phyloP scores from a whole-genome alignment of 2,329 filamentous ascomycete genomes.

The Drechslerella stenobrocha region DNA sequence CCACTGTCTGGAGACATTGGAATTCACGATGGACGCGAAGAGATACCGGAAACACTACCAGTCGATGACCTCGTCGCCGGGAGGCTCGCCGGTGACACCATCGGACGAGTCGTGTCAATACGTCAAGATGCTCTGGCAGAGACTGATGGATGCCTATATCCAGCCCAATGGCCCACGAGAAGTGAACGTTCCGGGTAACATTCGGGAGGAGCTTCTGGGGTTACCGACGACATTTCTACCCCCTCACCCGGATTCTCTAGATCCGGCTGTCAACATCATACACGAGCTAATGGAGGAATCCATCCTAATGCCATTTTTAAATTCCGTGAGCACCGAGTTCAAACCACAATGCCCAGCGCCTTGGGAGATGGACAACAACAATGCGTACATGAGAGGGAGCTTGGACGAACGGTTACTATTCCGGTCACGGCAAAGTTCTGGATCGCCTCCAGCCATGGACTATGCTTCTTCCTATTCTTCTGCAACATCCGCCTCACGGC shows the following conservation, averaged over 20 bases:
- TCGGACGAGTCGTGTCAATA: conserved; percentile 67
- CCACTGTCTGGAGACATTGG: conserved; percentile 92
- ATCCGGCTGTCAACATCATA: conserved; percentile 81
- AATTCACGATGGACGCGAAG: conserved; percentile 93
- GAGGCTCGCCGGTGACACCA: conserved; percentile 57
- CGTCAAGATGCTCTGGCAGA: conserved; percentile 79
- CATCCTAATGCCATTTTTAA: conserved; percentile 86
- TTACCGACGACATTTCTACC: conserved; percentile 63
- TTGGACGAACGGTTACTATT: conserved; percentile 48
- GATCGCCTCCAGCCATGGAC: conserved; percentile 51
- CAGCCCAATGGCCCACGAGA: conserved; percentile 80
- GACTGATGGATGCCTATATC: conserved; percentile 87
- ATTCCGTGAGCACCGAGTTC: conserved; percentile 59
- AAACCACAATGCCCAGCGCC: conserved; percentile 57
- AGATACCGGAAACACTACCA: conserved; percentile 73
- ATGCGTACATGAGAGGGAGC: conserved; percentile 51
- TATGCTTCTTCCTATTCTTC: conserved; percentile 52
- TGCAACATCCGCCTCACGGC: conserved; percentile 49
- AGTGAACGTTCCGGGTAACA: conserved; percentile 83
- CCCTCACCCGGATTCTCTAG: conserved; percentile 75
- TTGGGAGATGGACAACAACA: conserved; percentile 54
- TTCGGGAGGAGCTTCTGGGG: conserved; percentile 76
- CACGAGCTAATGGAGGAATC: conserved; percentile 98
- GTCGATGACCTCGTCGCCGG: conserved; percentile 62
- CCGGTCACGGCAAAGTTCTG: conserved; percentile 50